These are phyloP conservation scores for Chlorella sp. DNA, from an alignment of 139 green algal genomes.

Conservation along the genomic window DNA sequence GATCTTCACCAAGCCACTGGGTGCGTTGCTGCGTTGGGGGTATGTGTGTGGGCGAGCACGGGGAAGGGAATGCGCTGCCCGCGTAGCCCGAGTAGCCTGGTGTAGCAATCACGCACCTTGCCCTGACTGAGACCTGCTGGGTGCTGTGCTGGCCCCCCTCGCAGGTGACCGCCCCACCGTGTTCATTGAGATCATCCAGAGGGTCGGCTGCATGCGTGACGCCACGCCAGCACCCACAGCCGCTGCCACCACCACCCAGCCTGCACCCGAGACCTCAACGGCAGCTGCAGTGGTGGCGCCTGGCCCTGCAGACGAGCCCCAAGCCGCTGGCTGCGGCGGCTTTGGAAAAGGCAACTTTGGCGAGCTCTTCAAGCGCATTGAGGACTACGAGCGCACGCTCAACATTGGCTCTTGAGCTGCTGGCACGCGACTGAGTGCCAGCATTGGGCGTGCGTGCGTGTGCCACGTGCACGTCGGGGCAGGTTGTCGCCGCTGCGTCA, in stretches of 20 bases:
- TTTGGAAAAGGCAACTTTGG: slow-evolving; percentile 99
- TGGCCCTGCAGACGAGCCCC: slow-evolving; percentile 35
- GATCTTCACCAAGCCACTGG: too few relatives aligned
- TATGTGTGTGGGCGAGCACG: too few relatives aligned
- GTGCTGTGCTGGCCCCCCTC: too few relatives aligned
- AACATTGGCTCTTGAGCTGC: too few relatives aligned
- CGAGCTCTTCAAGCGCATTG: slow-evolving; percentile 81
- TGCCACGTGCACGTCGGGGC: too few relatives aligned
- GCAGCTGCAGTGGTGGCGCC: neutral
- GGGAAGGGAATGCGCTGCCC: too few relatives aligned
- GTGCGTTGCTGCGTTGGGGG: too few relatives aligned
- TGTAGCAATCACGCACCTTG: too few relatives aligned
- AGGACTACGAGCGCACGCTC: slow-evolving; percentile 62
- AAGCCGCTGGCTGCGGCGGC: slow-evolving; percentile 91
- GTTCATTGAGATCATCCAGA: slow-evolving; percentile 99
- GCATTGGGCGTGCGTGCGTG: too few relatives aligned
- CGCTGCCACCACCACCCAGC: neutral
- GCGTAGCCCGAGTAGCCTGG: too few relatives aligned
- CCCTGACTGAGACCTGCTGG: neutral
- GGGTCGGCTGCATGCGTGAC: slow-evolving; percentile 72
- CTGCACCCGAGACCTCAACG: neutral
- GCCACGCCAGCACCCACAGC: neutral
- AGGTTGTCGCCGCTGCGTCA: too few relatives aligned
- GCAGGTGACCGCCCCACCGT: slow-evolving; percentile 74
- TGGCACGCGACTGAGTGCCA: too few relatives aligned